A percentile compares a stretch with the other conserved stretches of the same genome.
phyloP scores from a whole-genome alignment of 23 red algal genomes.

The Chondrus crispus region DNA sequence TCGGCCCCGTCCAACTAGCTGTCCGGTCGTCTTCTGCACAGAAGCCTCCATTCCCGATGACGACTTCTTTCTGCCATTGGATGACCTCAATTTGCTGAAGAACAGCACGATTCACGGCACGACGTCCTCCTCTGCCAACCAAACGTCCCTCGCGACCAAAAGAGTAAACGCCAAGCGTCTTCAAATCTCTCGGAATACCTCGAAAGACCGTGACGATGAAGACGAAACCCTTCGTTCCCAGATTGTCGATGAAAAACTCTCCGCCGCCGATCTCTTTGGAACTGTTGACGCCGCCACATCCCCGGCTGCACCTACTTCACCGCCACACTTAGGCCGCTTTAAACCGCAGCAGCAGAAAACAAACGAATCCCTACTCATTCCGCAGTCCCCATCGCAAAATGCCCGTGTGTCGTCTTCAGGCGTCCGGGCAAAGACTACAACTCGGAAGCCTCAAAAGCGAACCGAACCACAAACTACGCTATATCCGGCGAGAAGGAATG shows the following conservation, averaged over 20 bases:
- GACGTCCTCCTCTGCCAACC: background rate
- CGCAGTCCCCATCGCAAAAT: background rate
- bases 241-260: background rate
- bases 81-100: background rate
- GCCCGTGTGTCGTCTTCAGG: background rate
- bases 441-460: background rate
- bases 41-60: background rate
- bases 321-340: background rate
- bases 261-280: conserved; percentile 14
- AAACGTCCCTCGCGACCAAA: background rate
- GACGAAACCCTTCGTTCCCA: background rate
- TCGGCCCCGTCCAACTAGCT: background rate
- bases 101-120: background rate
- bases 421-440: background rate
- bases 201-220: background rate
- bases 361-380: too few species aligned
- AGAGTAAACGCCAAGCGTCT: background rate
- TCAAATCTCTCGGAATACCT: background rate
- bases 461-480: background rate
- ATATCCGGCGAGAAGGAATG: background rate
- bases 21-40: too few species aligned
- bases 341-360: background rate
- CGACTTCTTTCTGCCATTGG: background rate
- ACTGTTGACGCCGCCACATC: background rate
- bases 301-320: background rate